Conservation (phyloP, 306 rosid genomes). For the Macrotyloma uniflorum region DNA sequence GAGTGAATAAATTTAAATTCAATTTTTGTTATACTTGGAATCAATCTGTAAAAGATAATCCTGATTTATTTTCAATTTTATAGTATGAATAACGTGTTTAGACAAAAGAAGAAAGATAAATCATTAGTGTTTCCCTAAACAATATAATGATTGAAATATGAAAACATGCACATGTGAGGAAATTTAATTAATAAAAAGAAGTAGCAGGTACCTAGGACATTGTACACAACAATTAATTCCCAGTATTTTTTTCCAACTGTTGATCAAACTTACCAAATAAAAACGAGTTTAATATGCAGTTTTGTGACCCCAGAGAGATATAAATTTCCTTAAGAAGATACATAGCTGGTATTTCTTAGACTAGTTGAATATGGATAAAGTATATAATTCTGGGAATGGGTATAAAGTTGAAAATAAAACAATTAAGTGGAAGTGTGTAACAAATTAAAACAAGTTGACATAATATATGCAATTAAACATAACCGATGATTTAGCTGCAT, state of each 20-base stretch:
- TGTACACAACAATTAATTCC: slow-evolving; percentile 9
- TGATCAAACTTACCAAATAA: not conserved
- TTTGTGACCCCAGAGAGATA: not conserved
- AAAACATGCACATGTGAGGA: slow-evolving; percentile 7
- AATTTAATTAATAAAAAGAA: slow-evolving; percentile 16
- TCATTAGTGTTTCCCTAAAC: not conserved
- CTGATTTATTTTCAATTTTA: not conserved
- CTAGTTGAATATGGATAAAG: slow-evolving; percentile 4
- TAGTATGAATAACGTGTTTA: not conserved
- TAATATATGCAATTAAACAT: slow-evolving; percentile 10
- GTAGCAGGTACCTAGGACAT: not conserved
- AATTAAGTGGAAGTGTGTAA: slow-evolving; percentile 5
- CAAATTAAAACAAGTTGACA: slow-evolving; percentile 24
- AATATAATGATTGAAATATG: not conserved
- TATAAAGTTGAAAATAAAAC: slow-evolving; percentile 12
- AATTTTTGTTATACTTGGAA: not conserved
- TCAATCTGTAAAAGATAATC: not conserved
- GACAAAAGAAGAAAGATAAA: not conserved
- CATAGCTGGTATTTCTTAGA: not conserved
- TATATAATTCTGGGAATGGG: not conserved
- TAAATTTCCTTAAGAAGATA: slow-evolving; percentile 7
- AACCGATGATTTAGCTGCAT: slow-evolving; percentile 24
- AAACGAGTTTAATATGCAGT: not conserved
- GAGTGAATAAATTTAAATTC: not conserved
- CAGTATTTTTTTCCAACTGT: not conserved